Evolutionary conservation across 306 rosid species (phyloP), one percentile per base, ranked within the genome.

Genomic region (Senna siamea): DNA sequence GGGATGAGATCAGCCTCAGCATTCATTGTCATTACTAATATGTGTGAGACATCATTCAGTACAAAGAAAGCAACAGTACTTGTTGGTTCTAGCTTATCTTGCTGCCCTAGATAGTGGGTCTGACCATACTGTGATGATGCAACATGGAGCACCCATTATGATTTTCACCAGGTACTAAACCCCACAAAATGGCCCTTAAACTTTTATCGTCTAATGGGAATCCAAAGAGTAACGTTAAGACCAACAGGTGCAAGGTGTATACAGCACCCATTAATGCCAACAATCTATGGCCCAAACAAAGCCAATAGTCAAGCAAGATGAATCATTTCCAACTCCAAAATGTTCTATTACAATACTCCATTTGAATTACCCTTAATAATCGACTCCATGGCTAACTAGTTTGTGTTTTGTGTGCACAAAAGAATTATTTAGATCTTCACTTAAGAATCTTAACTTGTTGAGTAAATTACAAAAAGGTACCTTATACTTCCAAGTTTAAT

Each of bases 61-160:
- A 78, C 69, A 66, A 53, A 37, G 83, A 81, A 75, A 76, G 83
- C 85, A 81, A 81, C 83, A 64, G 19, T 48, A 48, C 57, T 32
- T 50, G 66, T 78, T 78, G 74, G 67, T 72, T 81, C 77, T 62
- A 46, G 69, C 41, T 70, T 72, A 71, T 69, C 79, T 58, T 67
- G 84, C 68, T 62, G 28, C 81, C 20, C 35, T 64, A 5, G 28
- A 74, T 8, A 53, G 85, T 84, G 86, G 83, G 86, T 74, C 80
- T 79, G 59, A 73, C 46, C 14, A 47, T 35, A 75, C 57, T 82
- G 81, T 78, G 70, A 40, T 20, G 62, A 77, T 69, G 82, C 80
- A 82, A 78, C 59, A 78, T 64, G 78, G 78, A 75, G 81, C 82
- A 70, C 73, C 80, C 83, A 79, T 75, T 65, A 75, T 79, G 80